These are phyloP conservation scores for Platanthera zijinensis DNA, from an alignment of 106 monocot genomes.

Conservation along the genomic window DNA sequence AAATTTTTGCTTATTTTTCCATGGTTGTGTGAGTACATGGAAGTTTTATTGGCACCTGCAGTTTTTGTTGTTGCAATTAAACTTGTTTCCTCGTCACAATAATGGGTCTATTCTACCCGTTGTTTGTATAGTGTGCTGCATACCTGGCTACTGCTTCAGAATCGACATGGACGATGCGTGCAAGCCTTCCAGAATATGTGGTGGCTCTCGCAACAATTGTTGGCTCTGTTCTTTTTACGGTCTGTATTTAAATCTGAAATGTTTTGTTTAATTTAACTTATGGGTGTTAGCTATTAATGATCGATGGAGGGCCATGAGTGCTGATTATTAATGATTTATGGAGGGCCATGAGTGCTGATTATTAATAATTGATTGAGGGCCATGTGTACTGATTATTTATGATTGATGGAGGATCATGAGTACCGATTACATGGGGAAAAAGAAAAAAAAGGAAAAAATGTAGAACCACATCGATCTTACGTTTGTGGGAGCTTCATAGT, in stretches of 20 bases:
- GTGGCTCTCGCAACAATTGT: constrained; percentile 87
- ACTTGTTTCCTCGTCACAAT: background rate
- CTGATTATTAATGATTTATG: too few species aligned
- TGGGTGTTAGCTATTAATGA: too few species aligned
- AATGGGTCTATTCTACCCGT: background rate
- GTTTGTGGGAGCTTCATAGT: too few species aligned
- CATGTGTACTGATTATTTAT: too few species aligned
- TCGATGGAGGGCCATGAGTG: too few species aligned
- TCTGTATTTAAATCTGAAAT: constrained; percentile 19
- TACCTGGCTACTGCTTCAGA: constrained; percentile 48
- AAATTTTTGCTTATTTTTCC: background rate
- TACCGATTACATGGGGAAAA: too few species aligned
- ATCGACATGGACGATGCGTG: constrained; percentile 81
- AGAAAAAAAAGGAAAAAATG: too few species aligned
- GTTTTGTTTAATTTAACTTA: background rate
- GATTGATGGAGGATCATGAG: too few species aligned
- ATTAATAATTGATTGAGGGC: too few species aligned
- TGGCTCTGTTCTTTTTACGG: constrained; percentile 85
- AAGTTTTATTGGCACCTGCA: background rate
- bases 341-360: too few species aligned
- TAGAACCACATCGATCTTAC: too few species aligned
- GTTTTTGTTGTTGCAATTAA: background rate
- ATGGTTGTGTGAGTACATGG: background rate
- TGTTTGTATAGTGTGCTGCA: constrained; percentile 51
- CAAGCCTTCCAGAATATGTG: constrained; percentile 84